Percentiles rank a stretch among this genome's conserved stretches.
phyloP scores from a whole-genome alignment of 2,329 filamentous ascomycete genomes.

The Sporothrix pallida region DNA sequence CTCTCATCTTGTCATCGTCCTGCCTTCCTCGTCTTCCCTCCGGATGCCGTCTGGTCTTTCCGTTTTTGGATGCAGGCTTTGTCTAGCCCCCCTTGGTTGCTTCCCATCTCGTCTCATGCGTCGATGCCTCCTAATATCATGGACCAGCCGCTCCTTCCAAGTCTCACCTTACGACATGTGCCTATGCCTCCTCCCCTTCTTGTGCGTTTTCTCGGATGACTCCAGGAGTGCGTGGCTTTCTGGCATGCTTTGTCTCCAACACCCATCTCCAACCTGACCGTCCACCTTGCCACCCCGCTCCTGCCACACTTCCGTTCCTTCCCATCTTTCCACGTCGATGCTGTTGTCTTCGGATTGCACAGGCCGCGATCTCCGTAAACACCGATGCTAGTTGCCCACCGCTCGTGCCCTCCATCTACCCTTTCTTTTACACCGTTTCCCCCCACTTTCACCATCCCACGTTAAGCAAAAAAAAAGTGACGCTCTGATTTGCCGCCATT shows the following conservation, averaged over 20 bases:
- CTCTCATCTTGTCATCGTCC: background rate
- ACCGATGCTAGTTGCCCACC: constrained; percentile 10
- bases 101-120: constrained; percentile 6
- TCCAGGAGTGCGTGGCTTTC: background rate
- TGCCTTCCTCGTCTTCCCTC: background rate
- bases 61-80: constrained; percentile 10
- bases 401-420: background rate
- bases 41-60: constrained; percentile 14
- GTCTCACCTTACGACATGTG: background rate
- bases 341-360: background rate
- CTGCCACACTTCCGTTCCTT: background rate
- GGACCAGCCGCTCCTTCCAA: constrained; percentile 7
- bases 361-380: constrained; percentile 18
- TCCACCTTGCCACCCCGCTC: constrained; percentile 21
- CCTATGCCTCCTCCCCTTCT: background rate
- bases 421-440: constrained; percentile 12
- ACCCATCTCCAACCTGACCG: constrained; percentile 9
- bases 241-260: background rate
- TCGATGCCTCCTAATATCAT: background rate
- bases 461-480: background rate
- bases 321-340: constrained; percentile 18
- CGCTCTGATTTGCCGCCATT: constrained; percentile 31
- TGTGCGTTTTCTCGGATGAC: background rate
- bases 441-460: constrained; percentile 19
- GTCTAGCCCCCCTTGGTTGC: background rate